Conservation (phyloP, 2,329 filamentous ascomycete species). For the Alternaria solani region DNA sequence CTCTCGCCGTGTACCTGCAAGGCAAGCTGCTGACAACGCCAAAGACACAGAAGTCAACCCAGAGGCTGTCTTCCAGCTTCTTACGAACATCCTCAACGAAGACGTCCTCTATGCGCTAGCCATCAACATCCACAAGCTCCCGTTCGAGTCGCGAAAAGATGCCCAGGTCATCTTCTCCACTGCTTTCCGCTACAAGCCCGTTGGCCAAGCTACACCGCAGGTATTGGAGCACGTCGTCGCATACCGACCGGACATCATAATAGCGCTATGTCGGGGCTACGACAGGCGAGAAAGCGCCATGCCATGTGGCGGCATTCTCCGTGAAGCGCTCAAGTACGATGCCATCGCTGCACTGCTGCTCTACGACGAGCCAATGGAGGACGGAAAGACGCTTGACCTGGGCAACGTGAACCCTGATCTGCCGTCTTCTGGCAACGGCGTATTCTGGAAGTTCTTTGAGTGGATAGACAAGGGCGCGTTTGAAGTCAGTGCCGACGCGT, state of each 20-base stretch:
- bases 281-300: constrained; percentile 90
- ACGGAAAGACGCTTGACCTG: constrained; percentile 78
- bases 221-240: constrained; percentile 90
- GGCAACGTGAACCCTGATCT: constrained; percentile 78
- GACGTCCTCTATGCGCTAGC: constrained; percentile 88
- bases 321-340: constrained; percentile 91
- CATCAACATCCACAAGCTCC: constrained; percentile 80
- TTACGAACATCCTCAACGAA: constrained; percentile 85
- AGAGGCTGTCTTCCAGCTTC: constrained; percentile 86
- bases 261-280: constrained; percentile 89
- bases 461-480: constrained; percentile 98
- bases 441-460: constrained; percentile 96
- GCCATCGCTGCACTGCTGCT: constrained; percentile 89
- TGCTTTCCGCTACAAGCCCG: constrained; percentile 87
- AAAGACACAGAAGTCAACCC: constrained; percentile 85
- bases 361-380: constrained; percentile 83
- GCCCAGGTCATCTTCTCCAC: constrained; percentile 95
- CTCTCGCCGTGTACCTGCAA: background rate
- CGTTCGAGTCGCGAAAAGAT: constrained; percentile 96
- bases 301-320: constrained; percentile 85
- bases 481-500: constrained; percentile 95
- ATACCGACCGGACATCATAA: constrained; percentile 83
- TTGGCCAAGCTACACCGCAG: constrained; percentile 75
- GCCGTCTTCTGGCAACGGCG: constrained; percentile 78
- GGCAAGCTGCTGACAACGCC: constrained; percentile 22